Conservation (phyloP, 2,329 filamentous ascomycete species). For the Dendrostoma leiphaemia region DNA sequence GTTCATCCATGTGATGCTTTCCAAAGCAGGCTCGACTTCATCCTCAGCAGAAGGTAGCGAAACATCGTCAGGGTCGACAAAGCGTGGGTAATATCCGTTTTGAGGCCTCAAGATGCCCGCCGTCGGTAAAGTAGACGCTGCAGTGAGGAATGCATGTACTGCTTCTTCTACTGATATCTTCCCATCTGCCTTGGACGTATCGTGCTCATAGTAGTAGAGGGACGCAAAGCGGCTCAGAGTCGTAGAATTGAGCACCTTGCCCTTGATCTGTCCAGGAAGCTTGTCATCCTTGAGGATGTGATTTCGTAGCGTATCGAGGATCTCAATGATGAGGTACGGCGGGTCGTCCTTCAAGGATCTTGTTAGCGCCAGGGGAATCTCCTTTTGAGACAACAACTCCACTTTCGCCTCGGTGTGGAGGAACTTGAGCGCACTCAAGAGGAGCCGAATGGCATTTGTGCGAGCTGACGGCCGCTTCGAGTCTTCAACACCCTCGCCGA, state of each 20-base stretch:
- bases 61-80: conserved; percentile 57
- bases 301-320: conserved; percentile 67
- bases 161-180: conserved; percentile 58
- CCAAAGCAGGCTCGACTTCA: conserved; percentile 61
- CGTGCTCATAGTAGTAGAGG: conserved; percentile 64
- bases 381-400: conserved; percentile 77
- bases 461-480: conserved; percentile 73
- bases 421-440: conserved; percentile 76
- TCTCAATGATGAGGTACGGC: conserved; percentile 70
- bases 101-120: conserved; percentile 75
- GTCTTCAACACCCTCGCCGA: conserved; percentile 61
- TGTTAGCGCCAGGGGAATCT: conserved; percentile 68
- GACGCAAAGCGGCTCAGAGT: conserved; percentile 70
- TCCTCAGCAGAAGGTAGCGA: conserved; percentile 35
- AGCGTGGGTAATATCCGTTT: conserved; percentile 80
- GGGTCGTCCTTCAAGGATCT: conserved; percentile 77
- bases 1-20: conserved; percentile 68
- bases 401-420: conserved; percentile 74
- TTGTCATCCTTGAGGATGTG: conserved; percentile 73
- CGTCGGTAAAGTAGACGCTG: conserved; percentile 69
- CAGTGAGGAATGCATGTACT: conserved; percentile 72
- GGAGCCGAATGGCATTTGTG: conserved; percentile 77
- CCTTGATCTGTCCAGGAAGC: conserved; percentile 72
- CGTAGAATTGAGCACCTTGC: conserved; percentile 70
- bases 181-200: conserved; percentile 37